These are phyloP conservation scores for Colletotrichum coccodes DNA, from an alignment of 2,329 filamentous ascomycete species.

Conservation along the genomic window DNA sequence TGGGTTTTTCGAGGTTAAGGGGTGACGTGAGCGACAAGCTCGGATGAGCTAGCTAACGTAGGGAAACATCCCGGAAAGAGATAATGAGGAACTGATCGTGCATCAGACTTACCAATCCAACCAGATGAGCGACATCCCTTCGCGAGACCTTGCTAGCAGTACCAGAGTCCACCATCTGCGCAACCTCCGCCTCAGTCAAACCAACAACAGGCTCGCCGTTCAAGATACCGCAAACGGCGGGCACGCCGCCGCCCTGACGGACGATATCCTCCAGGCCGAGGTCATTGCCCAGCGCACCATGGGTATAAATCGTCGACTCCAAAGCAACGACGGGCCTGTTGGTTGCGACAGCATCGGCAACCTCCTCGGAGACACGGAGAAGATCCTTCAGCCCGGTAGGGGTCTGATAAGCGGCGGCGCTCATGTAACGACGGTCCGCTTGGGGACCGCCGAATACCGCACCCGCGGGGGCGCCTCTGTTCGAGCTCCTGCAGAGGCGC, in stretches of 20 bases:
- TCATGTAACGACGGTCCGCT: constrained; percentile 19
- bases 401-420: constrained; percentile 27
- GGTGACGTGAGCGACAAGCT: neutral
- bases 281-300: constrained; percentile 82
- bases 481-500: constrained; percentile 8
- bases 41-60: neutral
- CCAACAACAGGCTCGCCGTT: constrained; percentile 87
- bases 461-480: neutral
- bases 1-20: neutral
- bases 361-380: constrained; percentile 83
- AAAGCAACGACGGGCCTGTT: constrained; percentile 89
- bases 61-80: too few relatives aligned
- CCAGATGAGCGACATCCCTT: constrained; percentile 84
- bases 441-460: neutral
- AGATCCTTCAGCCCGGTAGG: constrained; percentile 52
- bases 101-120: constrained; percentile 71
- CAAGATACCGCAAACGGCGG: constrained; percentile 90
- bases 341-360: constrained; percentile 78
- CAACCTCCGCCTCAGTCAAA: constrained; percentile 76
- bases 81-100: neutral
- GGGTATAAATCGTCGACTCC: constrained; percentile 97
- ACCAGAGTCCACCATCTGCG: constrained; percentile 73
- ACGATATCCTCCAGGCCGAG: constrained; percentile 83
- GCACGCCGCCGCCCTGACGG: constrained; percentile 82
- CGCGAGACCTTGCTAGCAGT: constrained; percentile 85